Evolutionary conservation across 1,284 basidiomycete species (phyloP), one percentile per base, ranked within the genome.

Genomic region (Cystobasidiaceae sp.): DNA sequence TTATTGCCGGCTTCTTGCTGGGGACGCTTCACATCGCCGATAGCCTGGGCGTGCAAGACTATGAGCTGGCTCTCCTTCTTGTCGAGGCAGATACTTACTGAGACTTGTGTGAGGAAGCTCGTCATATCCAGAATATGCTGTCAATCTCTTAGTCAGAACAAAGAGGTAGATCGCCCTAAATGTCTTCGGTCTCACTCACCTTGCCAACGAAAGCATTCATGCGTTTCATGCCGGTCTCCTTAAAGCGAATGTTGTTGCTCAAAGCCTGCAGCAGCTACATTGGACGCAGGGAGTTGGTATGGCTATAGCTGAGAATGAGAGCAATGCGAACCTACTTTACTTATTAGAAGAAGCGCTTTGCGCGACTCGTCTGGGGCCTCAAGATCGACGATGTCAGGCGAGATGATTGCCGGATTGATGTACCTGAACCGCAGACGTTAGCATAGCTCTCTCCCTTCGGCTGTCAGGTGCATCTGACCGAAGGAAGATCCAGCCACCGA

Each of bases 231-330:
- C 90, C 86, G 2, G 85, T 83, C 52, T 80, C 79, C 73, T 93
- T 91, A 71, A 93, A 93, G 71, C 89, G 84, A 41, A 93, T 88
- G 71, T 94, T 93, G 78, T 94, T 96, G 13, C 90, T 90, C 33
- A 94, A 78, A 74, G 91, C 93, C 77, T 94, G 90, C 51, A 93
- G 51, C 7, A 64, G 52, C 61, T 64, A 19, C 17, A 19, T 5
- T 30, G 19, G 19, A 50, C 19, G 19, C 9, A 2, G 5, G 39
- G n/a, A 23, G 6, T 13, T 7, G 21, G 8, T 6, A 37, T 5
- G 3, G 11, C 25, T 3, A 21, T 21, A 13, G 6, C n/a, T 15
- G 11, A 21, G 28, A 7, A 11, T 27, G 5, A 23, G 11, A 25
- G 28, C 13, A 33, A 4, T 8, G 33, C n/a, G 19, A n/a, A 44